These are phyloP conservation scores for Coniochaeta hoffmannii DNA, from an alignment of 2,329 filamentous ascomycete genomes.

Conservation along the genomic window DNA sequence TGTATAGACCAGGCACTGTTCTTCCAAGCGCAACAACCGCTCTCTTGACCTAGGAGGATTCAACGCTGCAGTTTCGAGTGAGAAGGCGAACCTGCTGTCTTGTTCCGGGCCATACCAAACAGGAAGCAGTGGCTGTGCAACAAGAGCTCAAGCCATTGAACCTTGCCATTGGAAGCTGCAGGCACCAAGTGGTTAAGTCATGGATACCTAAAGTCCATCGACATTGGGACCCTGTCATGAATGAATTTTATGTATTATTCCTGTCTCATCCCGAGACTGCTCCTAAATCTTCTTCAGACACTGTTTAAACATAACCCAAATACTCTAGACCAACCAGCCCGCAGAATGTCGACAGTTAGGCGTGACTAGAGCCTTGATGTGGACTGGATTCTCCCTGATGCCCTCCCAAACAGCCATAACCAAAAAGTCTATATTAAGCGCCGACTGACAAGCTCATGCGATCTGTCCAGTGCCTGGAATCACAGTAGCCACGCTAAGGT, in stretches of 20 bases:
- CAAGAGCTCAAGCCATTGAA: not conserved
- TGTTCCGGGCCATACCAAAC: no score
- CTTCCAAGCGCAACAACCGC: not conserved
- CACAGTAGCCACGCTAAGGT: not conserved
- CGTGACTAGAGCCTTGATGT: not conserved
- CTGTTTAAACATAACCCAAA: not conserved
- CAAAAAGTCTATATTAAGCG: constrained; percentile 1
- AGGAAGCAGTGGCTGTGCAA: not conserved
- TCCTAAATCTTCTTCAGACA: not conserved
- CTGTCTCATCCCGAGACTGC: not conserved
- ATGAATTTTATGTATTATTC: constrained; percentile 1
- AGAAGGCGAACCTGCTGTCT: no score
- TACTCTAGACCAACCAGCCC: not conserved
- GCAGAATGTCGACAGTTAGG: not conserved
- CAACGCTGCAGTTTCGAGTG: not conserved
- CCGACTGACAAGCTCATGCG: not conserved
- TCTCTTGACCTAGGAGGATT: not conserved
- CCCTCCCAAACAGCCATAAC: not conserved
- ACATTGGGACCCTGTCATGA: not conserved
- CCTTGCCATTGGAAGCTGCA: no score
- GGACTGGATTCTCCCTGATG: not conserved
- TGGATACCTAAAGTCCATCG: no score
- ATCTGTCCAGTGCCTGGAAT: not conserved
- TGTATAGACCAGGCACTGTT: constrained; percentile 2
- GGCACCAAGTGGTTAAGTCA: no score